Evolutionary conservation across 768 basidiomycete genomes (phyloP).

Genomic region (Xerocomellus amylosporus): DNA sequence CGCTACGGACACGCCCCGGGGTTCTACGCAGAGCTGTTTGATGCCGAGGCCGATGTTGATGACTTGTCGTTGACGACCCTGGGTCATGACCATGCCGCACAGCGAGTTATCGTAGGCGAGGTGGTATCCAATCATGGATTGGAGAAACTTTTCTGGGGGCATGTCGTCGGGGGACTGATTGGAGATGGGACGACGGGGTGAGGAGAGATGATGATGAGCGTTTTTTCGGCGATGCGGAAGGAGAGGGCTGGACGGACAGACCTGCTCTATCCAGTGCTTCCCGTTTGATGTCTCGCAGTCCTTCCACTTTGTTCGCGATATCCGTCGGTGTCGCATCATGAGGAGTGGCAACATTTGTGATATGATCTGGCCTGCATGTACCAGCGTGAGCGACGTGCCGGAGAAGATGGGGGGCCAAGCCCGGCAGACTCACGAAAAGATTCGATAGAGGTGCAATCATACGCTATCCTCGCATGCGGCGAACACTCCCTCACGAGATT

Average conservation of each 20-base stretch:
- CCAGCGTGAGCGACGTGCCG: neutral
- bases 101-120: slow-evolving; percentile 65
- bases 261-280: slow-evolving; percentile 84
- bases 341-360: slow-evolving; percentile 73
- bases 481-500: slow-evolving; percentile 59
- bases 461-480: slow-evolving; percentile 50
- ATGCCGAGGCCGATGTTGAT: slow-evolving; percentile 82
- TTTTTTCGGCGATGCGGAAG: neutral
- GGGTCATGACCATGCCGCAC: slow-evolving; percentile 84
- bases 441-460: slow-evolving; percentile 58
- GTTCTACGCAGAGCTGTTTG: slow-evolving; percentile 62
- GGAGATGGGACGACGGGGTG: neutral
- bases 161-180: slow-evolving; percentile 54
- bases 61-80: slow-evolving; percentile 71
- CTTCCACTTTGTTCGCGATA: slow-evolving; percentile 72
- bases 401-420: too few relatives aligned
- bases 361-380: slow-evolving; percentile 58
- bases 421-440: slow-evolving; percentile 59
- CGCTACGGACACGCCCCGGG: slow-evolving; percentile 53
- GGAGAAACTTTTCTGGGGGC: slow-evolving; percentile 60
- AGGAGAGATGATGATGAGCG: neutral
- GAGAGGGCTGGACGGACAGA: slow-evolving; percentile 27
- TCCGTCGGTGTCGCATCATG: slow-evolving; percentile 83
- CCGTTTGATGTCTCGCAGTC: slow-evolving; percentile 59
- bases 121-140: slow-evolving; percentile 80